These are phyloP conservation scores for Microthyrium microscopicum DNA, from an alignment of 2,329 filamentous ascomycete genomes.

Conservation along the genomic window DNA sequence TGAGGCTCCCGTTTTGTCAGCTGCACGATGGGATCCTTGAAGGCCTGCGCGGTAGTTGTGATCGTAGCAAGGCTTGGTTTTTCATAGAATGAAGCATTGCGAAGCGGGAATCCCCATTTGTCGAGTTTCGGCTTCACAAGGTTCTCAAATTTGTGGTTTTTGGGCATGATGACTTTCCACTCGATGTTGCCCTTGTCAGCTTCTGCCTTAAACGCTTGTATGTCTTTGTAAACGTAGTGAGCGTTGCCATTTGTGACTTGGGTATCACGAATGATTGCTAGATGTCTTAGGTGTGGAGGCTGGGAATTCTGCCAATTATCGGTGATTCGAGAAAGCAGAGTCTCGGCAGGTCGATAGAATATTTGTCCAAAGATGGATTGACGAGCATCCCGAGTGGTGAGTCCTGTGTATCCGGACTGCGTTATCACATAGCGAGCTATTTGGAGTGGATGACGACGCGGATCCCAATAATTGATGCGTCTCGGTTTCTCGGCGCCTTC, in stretches of 20 bases:
- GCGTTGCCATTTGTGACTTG: slow-evolving; percentile 28
- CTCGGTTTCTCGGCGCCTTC: no score
- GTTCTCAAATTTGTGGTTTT: slow-evolving; percentile 24
- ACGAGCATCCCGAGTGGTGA: slow-evolving; percentile 28
- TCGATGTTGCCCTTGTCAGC: slow-evolving; percentile 32
- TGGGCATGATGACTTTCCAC: slow-evolving; percentile 25
- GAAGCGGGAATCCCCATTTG: slow-evolving; percentile 3
- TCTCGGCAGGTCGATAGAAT: slow-evolving; percentile 38
- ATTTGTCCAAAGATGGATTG: slow-evolving; percentile 29
- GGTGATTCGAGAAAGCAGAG: slow-evolving; percentile 33
- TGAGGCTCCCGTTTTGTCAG: no score
- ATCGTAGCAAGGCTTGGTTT: neutral
- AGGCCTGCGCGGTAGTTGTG: neutral
- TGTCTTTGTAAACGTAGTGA: slow-evolving; percentile 39
- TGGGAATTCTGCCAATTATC: slow-evolving; percentile 42
- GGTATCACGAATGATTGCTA: slow-evolving; percentile 39
- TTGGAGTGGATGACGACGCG: no score
- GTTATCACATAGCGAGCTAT: no score
- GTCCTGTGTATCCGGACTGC: slow-evolving; percentile 32
- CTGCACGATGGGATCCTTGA: neutral
- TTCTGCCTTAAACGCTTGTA: slow-evolving; percentile 33
- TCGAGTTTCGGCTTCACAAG: slow-evolving; percentile 27
- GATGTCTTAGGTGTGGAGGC: slow-evolving; percentile 37
- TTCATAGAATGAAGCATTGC: slow-evolving; percentile 1
- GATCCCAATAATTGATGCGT: no score